A percentile compares a stretch with the other conserved stretches of the same genome.
These are phyloP conservation scores for Saccharomycopsis sp. DNA, from an alignment of 805 yeast genomes.

Conservation along the genomic window DNA sequence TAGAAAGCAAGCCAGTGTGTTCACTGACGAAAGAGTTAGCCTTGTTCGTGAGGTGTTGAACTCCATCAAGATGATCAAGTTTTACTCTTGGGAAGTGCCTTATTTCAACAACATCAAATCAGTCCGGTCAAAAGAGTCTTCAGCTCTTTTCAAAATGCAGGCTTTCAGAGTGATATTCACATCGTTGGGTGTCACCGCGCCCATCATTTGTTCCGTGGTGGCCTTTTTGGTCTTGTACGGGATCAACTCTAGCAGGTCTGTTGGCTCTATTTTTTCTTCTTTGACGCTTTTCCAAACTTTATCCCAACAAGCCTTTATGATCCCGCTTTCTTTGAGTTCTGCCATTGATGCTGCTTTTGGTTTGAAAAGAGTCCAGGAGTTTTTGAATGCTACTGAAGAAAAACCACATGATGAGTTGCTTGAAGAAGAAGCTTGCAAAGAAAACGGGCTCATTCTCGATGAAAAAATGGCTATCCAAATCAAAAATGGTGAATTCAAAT, in stretches of 20 bases:
- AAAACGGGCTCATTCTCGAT: conserved; percentile 16
- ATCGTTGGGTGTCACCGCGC: conserved; percentile 44
- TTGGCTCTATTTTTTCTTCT: conserved; percentile 64
- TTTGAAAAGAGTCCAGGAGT: conserved; percentile 45
- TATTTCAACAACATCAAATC: conserved; percentile 45
- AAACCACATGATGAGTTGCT: conserved; percentile 29
- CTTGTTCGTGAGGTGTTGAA: conserved; percentile 53
- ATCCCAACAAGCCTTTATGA: conserved; percentile 52
- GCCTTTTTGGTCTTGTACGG: conserved; percentile 37
- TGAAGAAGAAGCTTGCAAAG: conserved; percentile 25
- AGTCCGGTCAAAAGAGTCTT: conserved; percentile 51
- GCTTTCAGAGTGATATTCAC: conserved; percentile 45
- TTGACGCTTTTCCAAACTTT: conserved; percentile 57
- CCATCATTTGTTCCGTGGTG: conserved; percentile 49
- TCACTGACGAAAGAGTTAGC: conserved; percentile 57
- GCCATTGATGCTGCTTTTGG: conserved; percentile 62
- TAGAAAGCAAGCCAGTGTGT: conserved; percentile 46
- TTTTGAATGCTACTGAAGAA: conserved; percentile 37
- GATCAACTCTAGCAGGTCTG: conserved; percentile 31
- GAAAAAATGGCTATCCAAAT: conserved; percentile 39
- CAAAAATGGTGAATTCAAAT: conserved; percentile 48
- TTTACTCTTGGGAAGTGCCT: conserved; percentile 81
- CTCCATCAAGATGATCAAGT: conserved; percentile 64
- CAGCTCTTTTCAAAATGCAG: conserved; percentile 47
- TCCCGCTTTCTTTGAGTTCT: conserved; percentile 63